Conservation (phyloP, 179 eudicot species). For the Spinacia oleracea region DNA sequence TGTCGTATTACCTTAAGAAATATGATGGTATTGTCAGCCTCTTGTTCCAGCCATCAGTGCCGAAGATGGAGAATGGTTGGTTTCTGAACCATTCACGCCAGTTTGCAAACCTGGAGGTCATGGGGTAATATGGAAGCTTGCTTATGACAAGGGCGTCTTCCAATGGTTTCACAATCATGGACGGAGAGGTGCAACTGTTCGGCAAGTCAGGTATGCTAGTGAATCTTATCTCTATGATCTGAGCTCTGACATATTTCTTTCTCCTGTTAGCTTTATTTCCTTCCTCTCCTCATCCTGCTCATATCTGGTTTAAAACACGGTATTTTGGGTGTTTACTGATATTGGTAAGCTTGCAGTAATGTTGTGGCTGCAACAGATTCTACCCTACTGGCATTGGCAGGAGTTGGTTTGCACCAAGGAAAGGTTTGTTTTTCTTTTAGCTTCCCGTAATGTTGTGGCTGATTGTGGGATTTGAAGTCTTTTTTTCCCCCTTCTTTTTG, state of each 20-base stretch:
- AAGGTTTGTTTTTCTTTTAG: conserved; percentile 47
- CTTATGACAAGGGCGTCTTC: conserved; percentile 85
- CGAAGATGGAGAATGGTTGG: conserved; percentile 87
- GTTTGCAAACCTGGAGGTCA: conserved; percentile 99
- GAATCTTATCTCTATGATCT: conserved; percentile 17
- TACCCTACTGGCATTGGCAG: conserved; percentile 92
- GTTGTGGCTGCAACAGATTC: conserved; percentile 98
- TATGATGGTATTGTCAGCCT: conserved; percentile 63
- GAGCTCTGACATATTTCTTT: conserved; percentile 20
- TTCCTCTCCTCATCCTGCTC: conserved; percentile 11
- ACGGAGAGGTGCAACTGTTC: conserved; percentile 90
- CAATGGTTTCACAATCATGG: conserved; percentile 83
- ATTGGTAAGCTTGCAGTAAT: conserved; percentile 66
- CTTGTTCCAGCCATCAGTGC: conserved; percentile 96
- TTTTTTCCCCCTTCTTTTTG: background rate
- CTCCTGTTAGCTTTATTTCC: conserved; percentile 1
- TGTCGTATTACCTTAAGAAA: conserved; percentile 22
- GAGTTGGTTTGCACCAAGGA: conserved; percentile 81
- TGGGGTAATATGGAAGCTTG: conserved; percentile 99
- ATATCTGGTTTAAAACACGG: background rate
- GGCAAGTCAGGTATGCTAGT: conserved; percentile 82
- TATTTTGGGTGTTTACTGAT: conserved; percentile 32
- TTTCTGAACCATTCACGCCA: conserved; percentile 68
- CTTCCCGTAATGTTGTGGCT: conserved; percentile 8
- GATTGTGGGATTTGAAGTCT: background rate